A percentile compares a stretch with the other conserved stretches of the same genome.
These are phyloP conservation scores for Heracleum sosnowskyi DNA, from an alignment of 129 eudicot genomes.

Conservation along the genomic window DNA sequence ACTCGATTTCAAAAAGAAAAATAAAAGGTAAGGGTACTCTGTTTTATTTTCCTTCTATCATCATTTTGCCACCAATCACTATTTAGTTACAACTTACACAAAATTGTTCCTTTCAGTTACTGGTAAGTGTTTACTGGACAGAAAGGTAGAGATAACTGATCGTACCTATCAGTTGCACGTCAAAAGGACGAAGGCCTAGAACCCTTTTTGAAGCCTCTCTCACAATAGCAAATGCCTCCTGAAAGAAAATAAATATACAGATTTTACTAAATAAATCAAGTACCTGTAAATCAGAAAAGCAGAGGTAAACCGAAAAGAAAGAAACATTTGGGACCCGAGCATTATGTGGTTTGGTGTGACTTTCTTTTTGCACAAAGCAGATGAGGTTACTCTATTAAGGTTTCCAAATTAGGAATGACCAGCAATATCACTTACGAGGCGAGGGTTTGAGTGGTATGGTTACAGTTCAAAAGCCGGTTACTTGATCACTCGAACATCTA, in stretches of 20 bases:
- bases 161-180: conserved; percentile 86
- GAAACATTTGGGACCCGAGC: background rate
- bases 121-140: background rate
- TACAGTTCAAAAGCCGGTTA: background rate
- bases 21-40: background rate
- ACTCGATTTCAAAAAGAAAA: no score
- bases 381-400: background rate
- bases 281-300: background rate
- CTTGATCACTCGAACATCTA: background rate
- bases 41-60: background rate
- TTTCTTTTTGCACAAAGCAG: background rate
- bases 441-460: background rate
- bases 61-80: background rate
- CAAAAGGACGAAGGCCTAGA: conserved; percentile 96
- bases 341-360: background rate
- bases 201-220: conserved; percentile 96
- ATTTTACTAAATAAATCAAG: conserved; percentile 1
- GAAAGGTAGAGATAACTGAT: background rate
- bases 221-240: conserved; percentile 96
- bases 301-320: background rate
- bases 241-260: conserved; percentile 22
- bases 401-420: background rate
- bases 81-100: background rate
- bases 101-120: background rate
- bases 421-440: background rate